Evolutionary conservation across 495 filamentous ascomycete species (phyloP).

Genomic region (Pseudotulostoma volvatum): DNA sequence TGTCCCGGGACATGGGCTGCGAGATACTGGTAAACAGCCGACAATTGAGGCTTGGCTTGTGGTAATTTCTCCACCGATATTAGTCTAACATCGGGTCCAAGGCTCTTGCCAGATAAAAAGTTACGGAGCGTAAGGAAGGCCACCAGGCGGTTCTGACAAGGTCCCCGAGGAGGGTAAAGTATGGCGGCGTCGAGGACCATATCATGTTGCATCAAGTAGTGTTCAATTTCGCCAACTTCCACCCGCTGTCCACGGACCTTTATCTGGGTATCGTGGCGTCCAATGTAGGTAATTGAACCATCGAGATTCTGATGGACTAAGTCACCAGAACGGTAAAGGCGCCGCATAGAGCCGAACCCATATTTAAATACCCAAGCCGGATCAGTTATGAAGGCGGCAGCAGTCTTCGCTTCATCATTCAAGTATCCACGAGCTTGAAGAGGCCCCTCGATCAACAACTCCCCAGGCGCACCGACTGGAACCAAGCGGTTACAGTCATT

Average conservation of each 20-base stretch:
- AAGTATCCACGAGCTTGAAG: constrained; percentile 15
- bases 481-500: constrained; percentile 12
- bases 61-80: constrained; percentile 11
- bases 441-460: constrained; percentile 15
- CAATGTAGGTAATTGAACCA: constrained; percentile 14
- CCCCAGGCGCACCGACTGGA: constrained; percentile 21
- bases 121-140: constrained; percentile 18
- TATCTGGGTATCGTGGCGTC: constrained; percentile 16
- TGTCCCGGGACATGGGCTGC: no score
- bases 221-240: constrained; percentile 15
- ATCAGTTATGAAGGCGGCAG: constrained; percentile 9
- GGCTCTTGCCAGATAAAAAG: constrained; percentile 5
- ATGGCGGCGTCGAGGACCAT: not conserved
- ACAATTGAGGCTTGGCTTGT: constrained; percentile 4
- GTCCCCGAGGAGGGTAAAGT: not conserved
- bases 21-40: no score
- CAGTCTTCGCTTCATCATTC: constrained; percentile 14
- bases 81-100: constrained; percentile 2
- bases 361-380: constrained; percentile 8
- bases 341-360: constrained; percentile 1
- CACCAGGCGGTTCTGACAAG: constrained; percentile 11
- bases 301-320: constrained; percentile 8
- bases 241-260: constrained; percentile 16
- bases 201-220: constrained; percentile 8
- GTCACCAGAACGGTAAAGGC: constrained; percentile 3